These are phyloP conservation scores for Aspergillus udagawae DNA, from an alignment of 2,329 filamentous ascomycete species.

Conservation along the genomic window DNA sequence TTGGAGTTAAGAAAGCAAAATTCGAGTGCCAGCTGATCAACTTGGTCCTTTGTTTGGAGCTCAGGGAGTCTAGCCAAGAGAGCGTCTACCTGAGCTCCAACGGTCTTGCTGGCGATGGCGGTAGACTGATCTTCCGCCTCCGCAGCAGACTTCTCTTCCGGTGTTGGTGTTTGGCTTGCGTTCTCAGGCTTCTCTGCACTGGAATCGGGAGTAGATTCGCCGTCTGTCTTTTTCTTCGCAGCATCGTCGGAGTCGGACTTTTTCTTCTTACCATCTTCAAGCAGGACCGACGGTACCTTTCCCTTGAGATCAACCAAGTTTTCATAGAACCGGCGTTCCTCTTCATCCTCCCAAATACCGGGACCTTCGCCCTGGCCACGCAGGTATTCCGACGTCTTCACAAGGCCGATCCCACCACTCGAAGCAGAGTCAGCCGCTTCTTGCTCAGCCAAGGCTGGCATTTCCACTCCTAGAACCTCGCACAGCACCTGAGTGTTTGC, in stretches of 20 bases:
- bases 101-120: conserved; percentile 95
- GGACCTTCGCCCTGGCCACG: conserved; percentile 84
- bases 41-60: conserved; percentile 81
- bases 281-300: conserved; percentile 86
- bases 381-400: conserved; percentile 91
- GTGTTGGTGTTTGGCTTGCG: conserved; percentile 38
- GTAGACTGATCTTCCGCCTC: conserved; percentile 78
- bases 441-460: conserved; percentile 87
- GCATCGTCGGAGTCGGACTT: conserved; percentile 78
- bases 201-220: conserved; percentile 34
- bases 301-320: conserved; percentile 93
- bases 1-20: conserved; percentile 99
- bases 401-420: conserved; percentile 80
- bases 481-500: conserved; percentile 87
- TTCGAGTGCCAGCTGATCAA: conserved; percentile 89
- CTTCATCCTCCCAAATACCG: conserved; percentile 98
- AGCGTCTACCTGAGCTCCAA: conserved; percentile 93
- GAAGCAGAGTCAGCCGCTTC: conserved; percentile 63
- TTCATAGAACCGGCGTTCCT: conserved; percentile 96
- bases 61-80: conserved; percentile 85
- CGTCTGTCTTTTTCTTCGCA: conserved; percentile 69
- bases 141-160: conserved; percentile 47
- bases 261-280: conserved; percentile 95
- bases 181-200: conserved; percentile 42
- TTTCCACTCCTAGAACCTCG: conserved; percentile 81